These are phyloP conservation scores for Echinosophora koreensis DNA, from an alignment of 306 rosid genomes.

Conservation along the genomic window DNA sequence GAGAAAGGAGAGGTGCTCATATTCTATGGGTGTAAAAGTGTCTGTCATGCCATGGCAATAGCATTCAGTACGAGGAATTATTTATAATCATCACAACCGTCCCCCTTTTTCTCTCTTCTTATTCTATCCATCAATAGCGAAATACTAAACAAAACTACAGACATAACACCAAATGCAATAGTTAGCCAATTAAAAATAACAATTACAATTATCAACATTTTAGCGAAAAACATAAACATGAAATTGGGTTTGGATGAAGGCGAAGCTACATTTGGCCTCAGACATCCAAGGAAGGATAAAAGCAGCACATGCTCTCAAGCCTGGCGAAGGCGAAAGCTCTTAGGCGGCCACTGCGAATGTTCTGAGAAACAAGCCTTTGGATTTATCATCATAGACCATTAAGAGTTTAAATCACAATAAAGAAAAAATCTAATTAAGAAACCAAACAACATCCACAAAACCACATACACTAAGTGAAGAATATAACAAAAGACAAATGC, in stretches of 20 bases:
- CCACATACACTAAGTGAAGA: too few species aligned
- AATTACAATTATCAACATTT: too few species aligned
- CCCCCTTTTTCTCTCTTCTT: not conserved
- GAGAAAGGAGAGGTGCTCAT: constrained; percentile 68
- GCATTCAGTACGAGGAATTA: constrained; percentile 99
- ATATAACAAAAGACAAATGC: too few species aligned
- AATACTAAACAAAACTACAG: not conserved
- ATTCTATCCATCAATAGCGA: not conserved
- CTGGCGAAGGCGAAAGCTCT: constrained; percentile 58
- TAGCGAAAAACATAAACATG: too few species aligned
- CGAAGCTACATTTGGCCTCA: constrained; percentile 18
- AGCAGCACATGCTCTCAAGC: constrained; percentile 59
- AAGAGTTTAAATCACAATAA: too few species aligned
- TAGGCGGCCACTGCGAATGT: constrained; percentile 64
- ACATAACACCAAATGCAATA: too few species aligned
- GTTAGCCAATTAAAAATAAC: too few species aligned
- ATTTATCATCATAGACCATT: too few species aligned
- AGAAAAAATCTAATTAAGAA: too few species aligned
- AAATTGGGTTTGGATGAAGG: too few species aligned
- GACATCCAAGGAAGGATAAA: constrained; percentile 59
- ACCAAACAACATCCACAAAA: too few species aligned
- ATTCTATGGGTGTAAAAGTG: constrained; percentile 99
- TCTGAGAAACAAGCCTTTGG: constrained; percentile 59
- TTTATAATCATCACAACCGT: constrained; percentile 86
- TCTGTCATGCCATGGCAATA: constrained; percentile 91